These are phyloP conservation scores for Ajuga chamaepitys DNA, from an alignment of 257 asterid species.

Conservation along the genomic window DNA sequence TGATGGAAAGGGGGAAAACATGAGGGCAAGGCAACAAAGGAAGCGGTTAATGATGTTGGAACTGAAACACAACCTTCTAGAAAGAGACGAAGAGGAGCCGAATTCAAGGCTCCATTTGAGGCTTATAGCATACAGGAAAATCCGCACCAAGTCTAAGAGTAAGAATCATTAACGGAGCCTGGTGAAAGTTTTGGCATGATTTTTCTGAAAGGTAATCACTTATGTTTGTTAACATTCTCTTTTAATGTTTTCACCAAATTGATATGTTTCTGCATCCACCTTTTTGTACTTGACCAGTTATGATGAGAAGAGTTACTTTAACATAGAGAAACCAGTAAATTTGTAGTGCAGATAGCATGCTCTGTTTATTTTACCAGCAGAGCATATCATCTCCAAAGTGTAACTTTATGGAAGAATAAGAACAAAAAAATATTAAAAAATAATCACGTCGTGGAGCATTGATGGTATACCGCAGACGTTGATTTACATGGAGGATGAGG, in stretches of 20 bases:
- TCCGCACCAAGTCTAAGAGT: conserved; percentile 40
- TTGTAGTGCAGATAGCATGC: too few relatives aligned
- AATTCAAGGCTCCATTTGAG: conserved; percentile 36
- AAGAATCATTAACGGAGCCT: conserved; percentile 31
- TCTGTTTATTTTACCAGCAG: too few relatives aligned
- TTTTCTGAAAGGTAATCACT: background rate
- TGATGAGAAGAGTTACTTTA: background rate
- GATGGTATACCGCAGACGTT: too few relatives aligned
- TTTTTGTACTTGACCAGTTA: background rate
- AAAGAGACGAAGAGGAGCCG: conserved; percentile 39
- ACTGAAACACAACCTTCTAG: conserved; percentile 32
- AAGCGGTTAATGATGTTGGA: conserved; percentile 16
- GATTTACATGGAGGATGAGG: too few relatives aligned
- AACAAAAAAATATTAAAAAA: too few relatives aligned
- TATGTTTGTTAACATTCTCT: background rate
- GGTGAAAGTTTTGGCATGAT: background rate
- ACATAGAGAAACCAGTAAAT: background rate
- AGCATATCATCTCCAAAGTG: too few relatives aligned
- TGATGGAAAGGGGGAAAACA: conserved; percentile 19
- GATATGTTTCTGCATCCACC: background rate
- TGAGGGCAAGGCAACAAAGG: conserved; percentile 15
- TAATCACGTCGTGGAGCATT: too few relatives aligned
- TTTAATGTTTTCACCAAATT: background rate
- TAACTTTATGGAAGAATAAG: too few relatives aligned
- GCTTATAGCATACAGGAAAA: conserved; percentile 56